Base-by-base conservation (phyloP, 179 eudicot species). In the Heliamphora pulchella region DNA sequence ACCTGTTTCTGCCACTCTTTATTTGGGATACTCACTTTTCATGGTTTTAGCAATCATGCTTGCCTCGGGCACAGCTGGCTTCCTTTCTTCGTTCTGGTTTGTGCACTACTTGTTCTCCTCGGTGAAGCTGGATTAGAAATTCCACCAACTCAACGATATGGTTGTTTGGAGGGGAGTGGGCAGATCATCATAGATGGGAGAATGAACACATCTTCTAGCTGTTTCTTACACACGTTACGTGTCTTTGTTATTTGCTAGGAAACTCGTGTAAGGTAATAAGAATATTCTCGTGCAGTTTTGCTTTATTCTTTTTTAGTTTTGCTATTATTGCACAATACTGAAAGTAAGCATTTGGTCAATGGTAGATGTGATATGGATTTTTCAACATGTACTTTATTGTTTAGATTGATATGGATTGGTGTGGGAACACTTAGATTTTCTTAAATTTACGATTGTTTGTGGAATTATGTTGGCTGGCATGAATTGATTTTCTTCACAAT, bases 31-130 rank as follows among this genome's bases (percentile, higher is more conserved):
- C 51, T 90, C 91, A 7, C 85, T 88, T 54, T 81, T 90, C 81
- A 88, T 90, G 88, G 92, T 86, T 62, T 43, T 84, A 43, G 92
- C 91, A 18, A 80, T 89, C n/a, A 88, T 88, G 91, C 84, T 88
- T 3, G 89, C 91, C 3, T 88, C 91, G 8, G 92, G 92, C 10
- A 83, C 89, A 0, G 85, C 88, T 75, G 92, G 91, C 43, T 86
- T 90, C 86, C 89, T 90, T 57, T 85, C 87, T 10, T 90, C 92
- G 0, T 90, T 88, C 84, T 90, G 86, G 91, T 90, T 88, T 47
- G 92, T 90, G 76, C 91, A 90, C 66, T 86, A 88, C 76, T 79
- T 90, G 81, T 90, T 86, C 83, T 90, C 92, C 22, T 88, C 89
- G 0, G 92, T 87, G 74, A 90, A 90, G 86, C 85, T 88, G 67